Evolutionary conservation across 305 asterid genomes (phyloP).

Genomic region (Ruellia speciosa): DNA sequence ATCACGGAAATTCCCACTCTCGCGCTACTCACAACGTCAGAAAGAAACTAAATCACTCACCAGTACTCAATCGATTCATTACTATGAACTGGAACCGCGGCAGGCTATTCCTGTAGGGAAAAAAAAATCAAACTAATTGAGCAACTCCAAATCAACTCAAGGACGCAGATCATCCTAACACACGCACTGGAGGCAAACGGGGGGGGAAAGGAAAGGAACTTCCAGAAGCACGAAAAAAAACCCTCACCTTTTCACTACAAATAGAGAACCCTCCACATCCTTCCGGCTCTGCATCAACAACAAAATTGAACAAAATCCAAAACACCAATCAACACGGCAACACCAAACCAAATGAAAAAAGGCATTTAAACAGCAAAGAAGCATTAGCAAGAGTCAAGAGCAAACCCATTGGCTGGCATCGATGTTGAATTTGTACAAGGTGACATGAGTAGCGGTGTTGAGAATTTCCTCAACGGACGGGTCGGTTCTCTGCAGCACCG

Average conservation of each 20-base stretch:
- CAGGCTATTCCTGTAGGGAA: constrained; percentile 57
- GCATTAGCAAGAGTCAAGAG: background rate
- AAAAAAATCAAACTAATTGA: background rate
- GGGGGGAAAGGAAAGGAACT: constrained; percentile 4
- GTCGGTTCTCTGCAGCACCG: constrained; percentile 80
- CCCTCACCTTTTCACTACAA: constrained; percentile 70
- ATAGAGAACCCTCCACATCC: constrained; percentile 81
- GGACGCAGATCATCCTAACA: background rate
- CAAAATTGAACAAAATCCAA: background rate
- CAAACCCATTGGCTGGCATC: constrained; percentile 70
- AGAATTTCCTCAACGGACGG: constrained; percentile 69
- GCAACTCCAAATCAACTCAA: constrained; percentile 15
- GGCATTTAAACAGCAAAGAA: background rate
- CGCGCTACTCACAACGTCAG: background rate
- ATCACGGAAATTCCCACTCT: background rate
- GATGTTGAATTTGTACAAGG: constrained; percentile 59
- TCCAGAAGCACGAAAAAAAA: constrained; percentile 6
- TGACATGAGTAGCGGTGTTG: constrained; percentile 70
- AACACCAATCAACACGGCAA: constrained; percentile 8
- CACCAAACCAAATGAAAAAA: background rate
- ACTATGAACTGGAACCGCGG: constrained; percentile 86
- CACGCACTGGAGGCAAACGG: background rate
- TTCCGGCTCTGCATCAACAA: constrained; percentile 55
- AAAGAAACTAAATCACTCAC: constrained; percentile 26
- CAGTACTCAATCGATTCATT: constrained; percentile 73